Evolutionary conservation across 306 rosid species (phyloP), one percentile per base, ranked within the genome.

Genomic region (Canavalia gladiata): DNA sequence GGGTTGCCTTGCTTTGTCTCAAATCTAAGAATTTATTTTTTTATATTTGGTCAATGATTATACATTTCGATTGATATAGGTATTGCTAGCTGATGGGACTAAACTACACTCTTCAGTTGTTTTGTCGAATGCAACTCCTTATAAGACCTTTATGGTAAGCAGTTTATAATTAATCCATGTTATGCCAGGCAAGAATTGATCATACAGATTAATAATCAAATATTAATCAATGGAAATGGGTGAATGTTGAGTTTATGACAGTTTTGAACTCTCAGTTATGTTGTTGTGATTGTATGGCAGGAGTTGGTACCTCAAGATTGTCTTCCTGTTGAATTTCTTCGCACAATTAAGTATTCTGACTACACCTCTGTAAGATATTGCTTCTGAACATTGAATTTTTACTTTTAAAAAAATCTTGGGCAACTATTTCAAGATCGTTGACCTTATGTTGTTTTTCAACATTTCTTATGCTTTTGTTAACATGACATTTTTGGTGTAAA

Each of bases 121-220:
- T 83, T 79, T 94, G 68, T 94, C 98, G 31, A 94, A 92, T 65
- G 97, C 98, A 60, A 94, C 98, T 33, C 98, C 98, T 5, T 88
- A 89, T 78, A 87, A 60, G 81, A 94, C 98, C 39, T 94, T 92
- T 77, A 86, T 86, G 97, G 98, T 94, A 69, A 69, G 65, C 39
- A 29, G 55, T 68, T 46, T 68, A 56, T 45, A 41, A 66, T 51
- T 5, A 8, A 3, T 29, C 52, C 54, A 28, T 30, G 12, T 33
- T 42, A 64, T 76, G 28, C 37, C 29, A 46, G 63, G 52, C 39
- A 63, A 77, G 49, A 76, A 63, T 3, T 49, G 47, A 64, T 39
- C 34, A 33, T 10, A 3, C 60, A 33, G 52, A 50, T 10, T 45
- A 59, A 41, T 39, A 29, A 31, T 29, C 6, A 12, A 76, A 34